Evolutionary conservation across 768 basidiomycete species (phyloP).

Genomic region (Chlorophyllum brunneum): DNA sequence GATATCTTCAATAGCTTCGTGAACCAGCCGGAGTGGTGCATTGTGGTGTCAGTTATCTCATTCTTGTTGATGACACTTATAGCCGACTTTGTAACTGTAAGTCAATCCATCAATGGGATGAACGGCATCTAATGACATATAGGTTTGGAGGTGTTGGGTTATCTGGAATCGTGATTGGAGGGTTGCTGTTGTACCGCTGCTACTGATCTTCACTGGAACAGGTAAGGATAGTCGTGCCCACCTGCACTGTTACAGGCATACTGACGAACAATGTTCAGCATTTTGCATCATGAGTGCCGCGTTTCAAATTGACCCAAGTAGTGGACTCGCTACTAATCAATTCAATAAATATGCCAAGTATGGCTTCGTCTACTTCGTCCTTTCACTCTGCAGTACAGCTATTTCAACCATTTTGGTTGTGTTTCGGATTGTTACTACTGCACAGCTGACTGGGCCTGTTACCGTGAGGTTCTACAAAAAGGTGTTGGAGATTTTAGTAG

Average conservation of each 20-base stretch:
- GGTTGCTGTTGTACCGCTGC: neutral
- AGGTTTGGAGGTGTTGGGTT: conserved; percentile 8
- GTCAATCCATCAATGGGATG: neutral
- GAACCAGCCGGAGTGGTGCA: conserved; percentile 1
- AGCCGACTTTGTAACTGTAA: conserved; percentile 9
- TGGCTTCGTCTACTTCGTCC: conserved; percentile 2
- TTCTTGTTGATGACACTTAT: neutral
- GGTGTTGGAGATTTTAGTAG: conserved; percentile 3
- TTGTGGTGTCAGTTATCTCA: neutral
- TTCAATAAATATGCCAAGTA: conserved; percentile 5
- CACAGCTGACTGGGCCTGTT: neutral
- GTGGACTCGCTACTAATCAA: neutral
- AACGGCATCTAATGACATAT: neutral
- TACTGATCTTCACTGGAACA: neutral
- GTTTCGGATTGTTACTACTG: neutral
- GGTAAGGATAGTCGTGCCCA: neutral
- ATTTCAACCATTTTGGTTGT: conserved; percentile 1
- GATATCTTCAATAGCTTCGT: neutral
- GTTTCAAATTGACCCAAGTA: conserved; percentile 3
- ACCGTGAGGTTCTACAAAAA: conserved; percentile 1
- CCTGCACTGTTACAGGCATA: neutral
- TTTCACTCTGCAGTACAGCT: conserved; percentile 1
- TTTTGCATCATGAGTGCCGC: neutral
- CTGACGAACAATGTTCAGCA: neutral
- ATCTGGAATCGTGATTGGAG: conserved; percentile 8